Conservation (phyloP, 176 grass and related monocot genomes). For the Rhipidocladum racemiflorum region DNA sequence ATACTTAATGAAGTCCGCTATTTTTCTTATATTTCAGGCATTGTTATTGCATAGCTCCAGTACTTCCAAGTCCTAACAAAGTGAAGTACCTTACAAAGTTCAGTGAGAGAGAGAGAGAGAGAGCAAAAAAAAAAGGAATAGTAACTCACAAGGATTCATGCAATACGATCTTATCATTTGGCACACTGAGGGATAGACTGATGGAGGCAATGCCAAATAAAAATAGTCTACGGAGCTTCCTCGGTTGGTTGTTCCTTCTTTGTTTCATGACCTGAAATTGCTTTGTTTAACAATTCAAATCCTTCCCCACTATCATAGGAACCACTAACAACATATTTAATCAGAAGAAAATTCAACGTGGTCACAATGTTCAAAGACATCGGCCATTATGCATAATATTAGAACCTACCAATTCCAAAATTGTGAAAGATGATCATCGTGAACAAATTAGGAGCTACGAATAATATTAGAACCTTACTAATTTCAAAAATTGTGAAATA, state of each 20-base stretch:
- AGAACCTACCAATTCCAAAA: no score
- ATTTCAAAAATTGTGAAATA: no score
- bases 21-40: neutral
- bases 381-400: no score
- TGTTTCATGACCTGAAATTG: slow-evolving; percentile 43
- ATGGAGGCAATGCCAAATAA: slow-evolving; percentile 95
- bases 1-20: neutral
- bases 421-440: no score
- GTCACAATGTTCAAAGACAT: no score
- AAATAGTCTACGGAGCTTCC: slow-evolving; percentile 73
- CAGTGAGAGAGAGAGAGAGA: neutral
- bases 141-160: slow-evolving; percentile 77
- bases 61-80: slow-evolving; percentile 20
- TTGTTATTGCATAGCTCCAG: neutral
- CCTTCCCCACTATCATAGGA: slow-evolving; percentile 73
- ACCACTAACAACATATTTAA: slow-evolving; percentile 79
- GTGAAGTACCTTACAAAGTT: neutral
- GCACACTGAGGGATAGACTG: slow-evolving; percentile 89
- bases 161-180: slow-evolving; percentile 90
- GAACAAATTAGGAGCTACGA: no score
- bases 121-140: neutral
- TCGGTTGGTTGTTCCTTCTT: slow-evolving; percentile 40
- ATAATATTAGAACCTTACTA: no score
- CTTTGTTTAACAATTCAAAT: slow-evolving; percentile 69
- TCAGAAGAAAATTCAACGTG: no score